Base-by-base conservation (phyloP, 306 rosid genomes). In the Cicer bijugum region DNA sequence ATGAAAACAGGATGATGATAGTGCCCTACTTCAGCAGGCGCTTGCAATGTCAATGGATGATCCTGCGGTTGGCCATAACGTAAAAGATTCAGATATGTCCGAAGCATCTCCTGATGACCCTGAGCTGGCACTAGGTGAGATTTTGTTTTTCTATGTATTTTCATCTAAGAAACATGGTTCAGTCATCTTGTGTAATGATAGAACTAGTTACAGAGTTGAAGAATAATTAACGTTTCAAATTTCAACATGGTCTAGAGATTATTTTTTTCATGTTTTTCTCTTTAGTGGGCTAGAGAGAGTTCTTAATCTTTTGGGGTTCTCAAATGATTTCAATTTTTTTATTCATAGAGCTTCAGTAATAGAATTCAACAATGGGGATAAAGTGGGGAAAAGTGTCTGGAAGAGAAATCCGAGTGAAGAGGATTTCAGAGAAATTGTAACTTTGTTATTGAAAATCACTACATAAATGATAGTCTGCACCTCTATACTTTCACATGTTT, bases 21-120 rank as follows among this genome's bases (percentile, higher is more conserved):
- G 87, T 80, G 91, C 97, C 69, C 86, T 94, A 52, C 96, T 94
- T 43, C 96, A 88, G 83, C 96, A 90, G 83, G 99, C 99, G 2
- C 99, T 95, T 80, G 96, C 99, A 35, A 95, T 95, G 99, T 95
- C 99, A 11, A 91, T 95, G 99, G 93, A 95, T 81, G 96, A 90
- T 44, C 96, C 99, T 51, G 83, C 85, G 14, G 53, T 82, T 56
- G 62, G 83, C 78, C 81, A 86, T 44, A 97, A 95, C 53, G 62
- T 69, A 43, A 90, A 78, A 84, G 99, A 95, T 75, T 78, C 92
- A 44, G 92, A 89, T 83, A 89, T 94, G 99, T 89, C 99, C 37
- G 93, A 88, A 62, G 90, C 86, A 75, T 79, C 84, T 74, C 79
- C 86, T 17, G 91, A 82, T 28, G 99, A 94, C 71, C 93, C 97